Evolutionary conservation across 306 rosid genomes (phyloP).

Genomic region (Ormosia semicastrata): DNA sequence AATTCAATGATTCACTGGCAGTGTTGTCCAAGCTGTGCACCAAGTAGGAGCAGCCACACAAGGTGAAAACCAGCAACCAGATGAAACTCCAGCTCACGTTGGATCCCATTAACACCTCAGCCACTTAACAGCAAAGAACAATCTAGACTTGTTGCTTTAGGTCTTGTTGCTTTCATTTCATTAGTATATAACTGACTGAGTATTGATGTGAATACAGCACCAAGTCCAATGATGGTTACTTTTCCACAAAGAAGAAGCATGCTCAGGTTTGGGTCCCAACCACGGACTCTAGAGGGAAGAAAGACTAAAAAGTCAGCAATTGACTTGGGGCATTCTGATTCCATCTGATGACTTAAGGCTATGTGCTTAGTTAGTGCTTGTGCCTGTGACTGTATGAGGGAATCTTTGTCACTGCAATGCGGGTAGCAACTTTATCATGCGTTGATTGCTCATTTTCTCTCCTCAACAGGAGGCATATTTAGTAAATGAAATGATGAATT

Average conservation of each 20-base stretch:
- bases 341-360: not conserved
- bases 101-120: constrained; percentile 21
- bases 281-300: constrained; percentile 19
- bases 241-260: constrained; percentile 53
- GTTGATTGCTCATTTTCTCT: constrained; percentile 40
- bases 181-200: not conserved
- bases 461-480: constrained; percentile 23
- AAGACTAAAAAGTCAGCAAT: constrained; percentile 36
- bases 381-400: constrained; percentile 14
- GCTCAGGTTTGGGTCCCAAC: constrained; percentile 52
- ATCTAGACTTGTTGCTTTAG: not conserved
- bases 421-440: constrained; percentile 31
- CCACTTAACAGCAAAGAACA: not conserved
- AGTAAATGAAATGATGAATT: constrained; percentile 13
- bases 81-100: constrained; percentile 41
- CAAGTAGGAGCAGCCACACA: constrained; percentile 34
- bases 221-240: constrained; percentile 35
- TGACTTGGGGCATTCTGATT: constrained; percentile 24
- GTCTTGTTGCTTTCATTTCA: not conserved
- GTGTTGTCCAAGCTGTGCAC: constrained; percentile 40
- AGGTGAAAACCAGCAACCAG: constrained; percentile 31
- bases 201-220: not conserved
- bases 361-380: not conserved
- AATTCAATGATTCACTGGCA: constrained; percentile 50
- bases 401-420: constrained; percentile 37